Conservation (phyloP, 805 yeast species). For the Suhomyces sp. region DNA sequence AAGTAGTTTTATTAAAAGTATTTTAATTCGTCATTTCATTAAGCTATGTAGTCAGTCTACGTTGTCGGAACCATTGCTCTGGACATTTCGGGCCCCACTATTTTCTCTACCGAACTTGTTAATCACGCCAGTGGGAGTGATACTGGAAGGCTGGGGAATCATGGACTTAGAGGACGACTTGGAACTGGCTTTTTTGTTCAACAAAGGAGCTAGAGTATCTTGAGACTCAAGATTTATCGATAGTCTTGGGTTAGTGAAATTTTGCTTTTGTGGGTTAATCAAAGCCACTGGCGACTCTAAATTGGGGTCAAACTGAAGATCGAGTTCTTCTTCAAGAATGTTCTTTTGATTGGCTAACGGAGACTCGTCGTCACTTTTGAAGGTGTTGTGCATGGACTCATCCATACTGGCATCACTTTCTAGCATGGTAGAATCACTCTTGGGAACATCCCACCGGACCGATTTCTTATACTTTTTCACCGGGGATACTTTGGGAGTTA, state of each 20-base stretch:
- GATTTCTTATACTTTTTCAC: slow-evolving; percentile 3
- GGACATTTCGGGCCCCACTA: slow-evolving; percentile 16
- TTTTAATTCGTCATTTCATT: slow-evolving; percentile 1
- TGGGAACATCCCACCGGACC: slow-evolving; percentile 12
- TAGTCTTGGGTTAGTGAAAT: slow-evolving; percentile 16
- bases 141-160: background rate
- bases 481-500: slow-evolving; percentile 7
- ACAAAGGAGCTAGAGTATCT: slow-evolving; percentile 24
- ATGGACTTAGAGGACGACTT: too few species aligned
- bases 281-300: slow-evolving; percentile 26
- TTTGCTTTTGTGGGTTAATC: background rate
- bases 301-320: slow-evolving; percentile 25
- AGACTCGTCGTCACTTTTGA: slow-evolving; percentile 27
- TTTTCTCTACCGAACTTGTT: slow-evolving; percentile 11
- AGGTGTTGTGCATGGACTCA: slow-evolving; percentile 15
- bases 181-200: slow-evolving; percentile 35
- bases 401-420: slow-evolving; percentile 35
- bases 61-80: slow-evolving; percentile 24
- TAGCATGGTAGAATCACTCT: slow-evolving; percentile 7
- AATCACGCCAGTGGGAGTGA: slow-evolving; percentile 8
- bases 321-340: slow-evolving; percentile 26
- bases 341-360: slow-evolving; percentile 24
- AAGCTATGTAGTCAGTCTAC: slow-evolving; percentile 16
- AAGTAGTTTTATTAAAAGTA: too few species aligned
- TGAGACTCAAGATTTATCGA: background rate